phyloP scores from a whole-genome alignment of 352 stramenopile genomes.

The Pythium pyrilobum region DNA sequence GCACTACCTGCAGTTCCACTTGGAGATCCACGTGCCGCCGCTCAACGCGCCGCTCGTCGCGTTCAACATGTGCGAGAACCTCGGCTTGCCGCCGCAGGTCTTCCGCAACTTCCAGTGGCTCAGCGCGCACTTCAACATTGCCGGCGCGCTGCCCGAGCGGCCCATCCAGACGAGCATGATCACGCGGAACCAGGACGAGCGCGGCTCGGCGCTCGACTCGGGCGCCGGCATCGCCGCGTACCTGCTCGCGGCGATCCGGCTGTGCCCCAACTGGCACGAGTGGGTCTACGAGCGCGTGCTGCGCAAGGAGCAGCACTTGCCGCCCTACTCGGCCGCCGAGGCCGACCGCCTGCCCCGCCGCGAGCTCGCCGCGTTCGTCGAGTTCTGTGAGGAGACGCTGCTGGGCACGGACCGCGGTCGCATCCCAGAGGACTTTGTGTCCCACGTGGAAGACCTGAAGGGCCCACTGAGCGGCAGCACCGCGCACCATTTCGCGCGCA shows the following conservation, averaged over 20 bases:
- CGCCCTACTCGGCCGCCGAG: conserved; percentile 10
- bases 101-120: conserved; percentile 72
- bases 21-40: conserved; percentile 63
- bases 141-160: conserved; percentile 33
- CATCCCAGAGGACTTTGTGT: conserved; percentile 35
- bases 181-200: conserved; percentile 12
- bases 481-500: conserved; percentile 9
- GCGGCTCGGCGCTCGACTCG: conserved; percentile 34
- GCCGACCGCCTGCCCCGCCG: conserved; percentile 28
- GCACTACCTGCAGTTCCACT: conserved; percentile 62
- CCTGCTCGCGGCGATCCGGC: conserved; percentile 54
- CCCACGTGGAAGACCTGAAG: conserved; percentile 43
- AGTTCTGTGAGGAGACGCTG: conserved; percentile 46
- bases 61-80: conserved; percentile 40
- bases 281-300: conserved; percentile 62
- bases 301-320: conserved; percentile 13
- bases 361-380: conserved; percentile 43
- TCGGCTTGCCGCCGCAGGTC: conserved; percentile 56
- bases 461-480: conserved; percentile 12
- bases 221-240: conserved; percentile 54
- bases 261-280: conserved; percentile 76
- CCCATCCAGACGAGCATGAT: conserved; percentile 17
- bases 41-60: conserved; percentile 60
- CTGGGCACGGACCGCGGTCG: conserved; percentile 24
- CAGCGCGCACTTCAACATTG: conserved; percentile 39